Base-by-base conservation (phyloP, 2,329 filamentous ascomycete genomes). In the Penicillium sp. region DNA sequence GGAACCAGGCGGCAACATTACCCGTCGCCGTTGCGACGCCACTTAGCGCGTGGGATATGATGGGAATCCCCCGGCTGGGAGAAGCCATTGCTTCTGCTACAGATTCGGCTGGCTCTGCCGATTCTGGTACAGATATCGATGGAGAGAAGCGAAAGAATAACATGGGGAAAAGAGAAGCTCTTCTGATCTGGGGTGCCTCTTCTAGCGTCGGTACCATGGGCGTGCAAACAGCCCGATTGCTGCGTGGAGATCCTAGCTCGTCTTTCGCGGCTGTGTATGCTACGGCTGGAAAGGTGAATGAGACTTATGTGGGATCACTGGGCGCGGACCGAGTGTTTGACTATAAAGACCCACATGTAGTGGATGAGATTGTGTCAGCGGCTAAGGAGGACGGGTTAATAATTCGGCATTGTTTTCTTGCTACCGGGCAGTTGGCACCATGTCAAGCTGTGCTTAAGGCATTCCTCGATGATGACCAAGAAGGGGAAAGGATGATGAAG, bases 161-260 rank as follows among this genome's bases (percentile, higher is more conserved):
- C 0, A 45, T 5, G 5, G 22, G 22, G 13, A 71, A 71, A 56
- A 68, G 24, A 55, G 70, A 76, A 52, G 73, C 62, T 2, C 65
- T 80, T 3, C 50, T 81, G 0, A 69, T 80, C 31, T 80, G 78
- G 78, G 78, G 78, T 1, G 78, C 74, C 4, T 78, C 76, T 10
- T 79, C 77, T 0, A 80, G 78, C 45, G 74, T 81, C 1, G 78
- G 77, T 1, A 76, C 72, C 0, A 78, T 80, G 74, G 75, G 74
- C 0, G 76, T 81, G 4, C 78, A 80, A 58, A 71, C 52, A 3
- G 77, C 72, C 8, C 68, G 70, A 3, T 2, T 76, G 4, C 57
- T 80, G 16, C 71, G 74, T 1, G 63, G 75, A 10, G 67, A 78
- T 52, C 55, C 5, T 1, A 50, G 46, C 22, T 73, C 75, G 51